Percentiles rank a stretch among this genome's conserved stretches.
Conservation (phyloP, 78 protist genomes). For the Ministeria vibrans region DNA sequence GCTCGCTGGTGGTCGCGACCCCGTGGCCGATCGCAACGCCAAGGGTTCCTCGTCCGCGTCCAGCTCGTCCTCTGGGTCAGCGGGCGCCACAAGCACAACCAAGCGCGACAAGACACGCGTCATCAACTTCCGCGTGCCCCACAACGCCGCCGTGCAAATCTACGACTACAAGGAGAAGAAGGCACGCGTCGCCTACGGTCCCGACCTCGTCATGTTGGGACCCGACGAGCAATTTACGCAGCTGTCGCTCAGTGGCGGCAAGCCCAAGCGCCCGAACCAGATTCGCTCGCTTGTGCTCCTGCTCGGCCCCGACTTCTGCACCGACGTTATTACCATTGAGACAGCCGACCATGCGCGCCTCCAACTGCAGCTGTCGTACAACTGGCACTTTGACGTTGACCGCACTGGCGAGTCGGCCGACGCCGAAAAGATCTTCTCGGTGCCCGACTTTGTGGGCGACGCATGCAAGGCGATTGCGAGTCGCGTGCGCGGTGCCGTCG, state of each 20-base stretch:
- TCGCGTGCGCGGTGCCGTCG: conserved; percentile 84
- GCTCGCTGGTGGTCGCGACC: conserved; percentile 19
- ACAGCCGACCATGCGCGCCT: conserved; percentile 89
- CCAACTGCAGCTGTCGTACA: conserved; percentile 76
- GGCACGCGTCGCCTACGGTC: conserved; percentile 85
- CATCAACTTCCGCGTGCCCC: conserved; percentile 76
- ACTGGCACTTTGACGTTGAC: conserved; percentile 65
- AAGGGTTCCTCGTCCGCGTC: not conserved
- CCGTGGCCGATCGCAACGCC: conserved; percentile 16
- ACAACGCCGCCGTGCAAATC: conserved; percentile 82
- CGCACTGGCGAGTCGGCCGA: conserved; percentile 32
- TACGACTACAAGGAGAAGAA: conserved; percentile 75
- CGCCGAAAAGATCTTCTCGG: conserved; percentile 63
- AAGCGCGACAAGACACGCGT: conserved; percentile 43
- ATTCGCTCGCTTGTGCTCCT: conserved; percentile 65
- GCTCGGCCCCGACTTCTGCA: conserved; percentile 89
- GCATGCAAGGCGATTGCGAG: conserved; percentile 85
- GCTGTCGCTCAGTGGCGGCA: conserved; percentile 79
- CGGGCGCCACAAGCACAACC: not conserved
- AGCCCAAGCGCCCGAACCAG: conserved; percentile 84
- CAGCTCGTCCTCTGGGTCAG: conserved; percentile 2
- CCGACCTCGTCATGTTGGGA: conserved; percentile 82
- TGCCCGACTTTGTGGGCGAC: conserved; percentile 92
- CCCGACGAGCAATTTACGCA: conserved; percentile 89
- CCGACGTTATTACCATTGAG: conserved; percentile 84